These are phyloP conservation scores for Artomyces pyxidatus DNA, from an alignment of 768 basidiomycete genomes.

Conservation along the genomic window DNA sequence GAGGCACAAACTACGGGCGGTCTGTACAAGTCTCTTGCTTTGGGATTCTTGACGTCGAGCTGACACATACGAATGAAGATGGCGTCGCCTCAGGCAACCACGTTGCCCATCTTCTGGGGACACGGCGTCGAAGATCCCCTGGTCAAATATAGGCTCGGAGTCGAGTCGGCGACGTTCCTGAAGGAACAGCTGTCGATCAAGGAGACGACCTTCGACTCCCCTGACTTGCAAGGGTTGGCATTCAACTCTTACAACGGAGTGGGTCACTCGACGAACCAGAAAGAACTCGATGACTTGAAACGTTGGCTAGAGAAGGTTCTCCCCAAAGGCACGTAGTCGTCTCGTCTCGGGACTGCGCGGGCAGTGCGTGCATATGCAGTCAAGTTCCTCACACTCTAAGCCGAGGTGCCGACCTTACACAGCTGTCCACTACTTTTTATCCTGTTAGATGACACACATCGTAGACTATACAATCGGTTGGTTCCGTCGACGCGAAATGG, in stretches of 20 bases:
- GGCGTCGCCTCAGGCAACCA: conserved; percentile 46
- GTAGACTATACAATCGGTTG: too few species aligned
- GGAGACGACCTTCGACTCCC: conserved; percentile 23
- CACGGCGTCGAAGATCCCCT: conserved; percentile 74
- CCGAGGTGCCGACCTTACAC: too few species aligned
- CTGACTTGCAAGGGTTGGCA: conserved; percentile 44
- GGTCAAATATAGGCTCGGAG: conserved; percentile 48
- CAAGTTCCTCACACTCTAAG: too few species aligned
- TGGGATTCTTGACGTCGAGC: not conserved
- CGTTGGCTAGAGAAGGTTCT: conserved; percentile 60
- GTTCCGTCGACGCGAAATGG: too few species aligned
- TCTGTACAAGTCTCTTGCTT: conserved; percentile 26
- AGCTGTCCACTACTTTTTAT: too few species aligned
- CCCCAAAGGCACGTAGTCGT: too few species aligned
- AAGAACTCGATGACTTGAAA: conserved; percentile 66
- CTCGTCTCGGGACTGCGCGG: too few species aligned
- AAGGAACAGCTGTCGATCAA: conserved; percentile 42
- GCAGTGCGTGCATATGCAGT: too few species aligned
- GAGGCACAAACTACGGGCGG: conserved; percentile 53
- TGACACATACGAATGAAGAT: conserved; percentile 41
- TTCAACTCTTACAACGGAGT: conserved; percentile 64
- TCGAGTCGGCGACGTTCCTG: conserved; percentile 49
- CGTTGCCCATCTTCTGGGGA: conserved; percentile 79
- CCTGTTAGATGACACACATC: too few species aligned
- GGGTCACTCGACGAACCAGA: conserved; percentile 53